Evolutionary conservation across 306 rosid genomes (phyloP).

Genomic region (Cicer judaicum): DNA sequence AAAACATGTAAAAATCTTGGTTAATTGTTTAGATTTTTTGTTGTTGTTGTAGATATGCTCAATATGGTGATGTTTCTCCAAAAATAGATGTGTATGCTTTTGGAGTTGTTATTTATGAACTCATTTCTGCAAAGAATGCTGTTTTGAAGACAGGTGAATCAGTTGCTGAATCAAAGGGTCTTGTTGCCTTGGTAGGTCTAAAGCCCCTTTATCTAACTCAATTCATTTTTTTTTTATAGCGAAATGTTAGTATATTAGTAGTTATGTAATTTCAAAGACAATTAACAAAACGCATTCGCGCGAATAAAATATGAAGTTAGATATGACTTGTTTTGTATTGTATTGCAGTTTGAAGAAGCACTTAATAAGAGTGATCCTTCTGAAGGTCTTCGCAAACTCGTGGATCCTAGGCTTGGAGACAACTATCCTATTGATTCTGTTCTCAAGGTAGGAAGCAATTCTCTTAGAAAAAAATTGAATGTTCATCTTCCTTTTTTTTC

Average conservation of each 20-base stretch:
- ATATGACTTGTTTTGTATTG: constrained; percentile 6
- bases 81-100: constrained; percentile 75
- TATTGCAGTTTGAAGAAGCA: constrained; percentile 77
- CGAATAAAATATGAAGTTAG: background rate
- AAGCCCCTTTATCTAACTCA: background rate
- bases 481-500: background rate
- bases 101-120: constrained; percentile 52
- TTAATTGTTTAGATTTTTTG: constrained; percentile 34
- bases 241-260: background rate
- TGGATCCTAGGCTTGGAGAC: constrained; percentile 62
- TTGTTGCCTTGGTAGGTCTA: constrained; percentile 67
- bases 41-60: constrained; percentile 70
- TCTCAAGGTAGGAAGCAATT: constrained; percentile 60
- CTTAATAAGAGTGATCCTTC: constrained; percentile 58
- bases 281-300: too few relatives aligned
- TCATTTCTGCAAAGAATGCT: constrained; percentile 79
- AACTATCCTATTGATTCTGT: constrained; percentile 71
- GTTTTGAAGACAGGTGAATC: constrained; percentile 55
- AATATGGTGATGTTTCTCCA: constrained; percentile 80
- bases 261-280: background rate
- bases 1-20: background rate
- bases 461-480: background rate
- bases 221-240: background rate
- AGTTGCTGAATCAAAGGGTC: constrained; percentile 70
- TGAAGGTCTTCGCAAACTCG: constrained; percentile 64